Evolutionary conservation across 495 filamentous ascomycete genomes (phyloP), one percentile per base, ranked within the genome.

Genomic region (Penicillium psychrofluorescens): DNA sequence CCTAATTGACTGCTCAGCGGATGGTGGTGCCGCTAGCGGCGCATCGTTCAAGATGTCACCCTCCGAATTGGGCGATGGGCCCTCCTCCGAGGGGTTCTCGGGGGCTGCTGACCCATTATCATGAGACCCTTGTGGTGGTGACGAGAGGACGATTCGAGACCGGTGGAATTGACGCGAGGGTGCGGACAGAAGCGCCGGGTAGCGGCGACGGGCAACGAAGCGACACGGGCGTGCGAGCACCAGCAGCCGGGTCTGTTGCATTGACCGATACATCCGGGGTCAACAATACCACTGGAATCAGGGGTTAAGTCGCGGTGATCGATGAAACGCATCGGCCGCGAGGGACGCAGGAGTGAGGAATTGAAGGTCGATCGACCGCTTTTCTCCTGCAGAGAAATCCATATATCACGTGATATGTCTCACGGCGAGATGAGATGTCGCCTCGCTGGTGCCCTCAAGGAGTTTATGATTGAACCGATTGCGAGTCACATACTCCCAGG

Each of bases 181-280:
- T 13, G 52, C 44, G 22, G 51, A 35, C 37, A 57, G 33, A 13
- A 49, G 46, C 31, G 55, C 57, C 41, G 66, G 59, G 62, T 64
- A 69, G 28, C 67, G 67, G 43, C 69, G 67, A 49, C 55, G 67
- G 39, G 67, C 66, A 45, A 71, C 54, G 36, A 72, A 60, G 44
- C 67, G 67, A 55, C 69, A 70, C 40, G 69, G 67, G 51, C 63
- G 67, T 45, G 57, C 62, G 40, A 63, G 38, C 2, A 22, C 22
- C 39, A 56, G 55, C 50, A 61, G 56, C 56, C 63, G 51, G 46
- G 43, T 54, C 51, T 57, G 56, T 36, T 55, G 65, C 62, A 71
- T 69, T 68, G 67, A 61, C 54, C 48, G 43, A 61, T 61, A 67
- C 67, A 71, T 69, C 59, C 65, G 57, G 53, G 59, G 57, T 58